Base-by-base conservation (phyloP, 169 alveolate species). In the Plasmodium fragile region DNA sequence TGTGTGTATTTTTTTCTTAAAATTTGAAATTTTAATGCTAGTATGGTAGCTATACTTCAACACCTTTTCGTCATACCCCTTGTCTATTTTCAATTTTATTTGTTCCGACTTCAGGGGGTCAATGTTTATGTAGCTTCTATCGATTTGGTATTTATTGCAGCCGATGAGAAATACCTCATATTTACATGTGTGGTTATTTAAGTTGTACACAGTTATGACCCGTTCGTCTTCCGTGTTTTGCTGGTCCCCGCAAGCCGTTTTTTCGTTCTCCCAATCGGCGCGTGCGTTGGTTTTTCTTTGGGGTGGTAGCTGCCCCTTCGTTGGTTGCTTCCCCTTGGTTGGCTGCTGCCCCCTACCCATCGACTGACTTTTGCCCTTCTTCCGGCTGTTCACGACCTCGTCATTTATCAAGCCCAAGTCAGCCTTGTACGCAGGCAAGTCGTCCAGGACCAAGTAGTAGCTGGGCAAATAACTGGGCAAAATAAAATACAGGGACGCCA, bases 381-480 rank as follows among this genome's bases (percentile, higher is more conserved):
- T 25, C 32, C 30, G 59, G 25, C 71, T 39, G 18, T 43, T 77
- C 71, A 41, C 45, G 11, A 89, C 49, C 34, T 89, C 79, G 39
- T 69, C 89, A n/a, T 78, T 89, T 78, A 89, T 89, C 30, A 36
- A 4, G 18, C 18, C 16, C 45, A 25, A 13, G 25, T 78, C 89
- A 78, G n/a, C 69, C 81, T 52, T 55, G 55, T 89, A 89, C 4
- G 90, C 81, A n/a, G 82, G 18, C 3, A 78, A 55, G 49, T 89
- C 94, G 81, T 89, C 94, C 34, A 89, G 75, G 45, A 59, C n/a
- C 59, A 89, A 59, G 55, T 89, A 89, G 36, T 77, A 89, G 18
- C 30, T 59, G 11, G 94, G 94, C 41, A 89, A 72, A 89, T 78
- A 89, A 25, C 49, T 89, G 30, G 94, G 94, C 32, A 89, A 45